Base-by-base conservation (phyloP, 2,329 filamentous ascomycete species). In the Colletotrichum abscissum region DNA sequence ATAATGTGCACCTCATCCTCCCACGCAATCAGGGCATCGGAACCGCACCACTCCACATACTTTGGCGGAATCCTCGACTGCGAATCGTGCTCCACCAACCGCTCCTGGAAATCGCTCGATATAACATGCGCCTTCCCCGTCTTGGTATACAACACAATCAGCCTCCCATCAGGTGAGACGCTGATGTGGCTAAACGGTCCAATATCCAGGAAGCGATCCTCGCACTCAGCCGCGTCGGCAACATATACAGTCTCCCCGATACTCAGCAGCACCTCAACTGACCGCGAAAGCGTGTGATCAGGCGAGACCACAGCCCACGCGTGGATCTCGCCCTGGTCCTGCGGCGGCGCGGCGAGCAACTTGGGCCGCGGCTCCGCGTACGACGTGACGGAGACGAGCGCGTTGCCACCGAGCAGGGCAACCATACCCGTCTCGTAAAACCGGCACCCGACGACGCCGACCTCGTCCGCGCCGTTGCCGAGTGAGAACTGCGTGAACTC, bases 1-100 rank as follows among this genome's bases (percentile, higher is more conserved):
- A 99, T 93, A 33, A 99, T 88, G 79, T 98, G 97, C 4, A 99
- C 92, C 82, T 99, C 97, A 79, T 99, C 97, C 80, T 98, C 97
- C 97, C 97, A 99, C 0, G 95, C 95, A 78, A 99, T 91, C 33
- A 98, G 93, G 16, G 95, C 95, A 82, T 98, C 96, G 78, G 97
- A 96, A 5, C 97, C 97, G 81, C 97, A 99, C 97, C 97, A 99
- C 78, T 97, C 93, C 74, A 99, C 89, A 75, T 97, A 94, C 78
- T 94, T 93, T 4, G 97, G 97, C 1, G 92, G 88, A 5, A 95
- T 97, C 81, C 93, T 93, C 11, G 94, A 95, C 76, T 92, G 92
- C 1, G 95, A 96, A 78, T 98, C 92, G 80, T 98, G 96, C 83
- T 98, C 95, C 80, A 95, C 96, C 75, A 98, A 87, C 70, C 95